Evolutionary conservation across 1,284 basidiomycete species (phyloP), one percentile per base, ranked within the genome.

Genomic region (Cutaneotrichosporon cavernicola): DNA sequence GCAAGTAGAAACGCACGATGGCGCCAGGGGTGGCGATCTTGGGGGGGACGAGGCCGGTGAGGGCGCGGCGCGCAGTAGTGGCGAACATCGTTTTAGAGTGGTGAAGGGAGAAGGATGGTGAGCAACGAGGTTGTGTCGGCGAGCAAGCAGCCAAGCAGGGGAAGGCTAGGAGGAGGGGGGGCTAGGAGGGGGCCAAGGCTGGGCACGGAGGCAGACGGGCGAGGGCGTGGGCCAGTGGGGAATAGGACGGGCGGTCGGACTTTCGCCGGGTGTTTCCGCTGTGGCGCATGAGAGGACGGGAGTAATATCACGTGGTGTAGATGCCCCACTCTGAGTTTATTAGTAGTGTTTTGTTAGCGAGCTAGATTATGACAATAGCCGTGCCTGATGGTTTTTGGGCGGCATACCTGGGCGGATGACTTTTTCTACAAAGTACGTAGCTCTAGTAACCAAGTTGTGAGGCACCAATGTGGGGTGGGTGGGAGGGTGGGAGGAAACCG

Each of bases 21-120:
- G 91, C 88, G 65, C 87, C 86, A 5, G 93, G 94, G 26, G 93
- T 91, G 62, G 94, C 93, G 76, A 97, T 90, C 85, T 97, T 97
- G 62, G 94, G 94, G 53, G 94, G 94, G 73, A 97, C 88, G 68
- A 96, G 86, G 63, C 88, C 87, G 71, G 85, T 85, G 73, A 94
- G 87, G 76, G 89, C 86, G 77, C 90, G 89, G 79, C 91, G 89
- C 80, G 88, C 84, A 81, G 91, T 87, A 66, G 91, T 87, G 72
- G 90, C 85, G 83, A 89, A 86, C 91, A 95, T 95, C 34, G 47
- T 49, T 74, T 71, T 56, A 52, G 64, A 55, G 65, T 61, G 62
- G 62, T 64, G 67, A 68, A 62, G 52, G 61, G 61, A 61, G 67
- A 56, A 60, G 55, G 36, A 49, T 56, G 60, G 53, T 34, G 52